A percentile compares a stretch with the other conserved stretches of the same genome.
Evolutionary conservation across 129 eudicot species (phyloP).

Genomic region (Helichrysum umbraculigerum): DNA sequence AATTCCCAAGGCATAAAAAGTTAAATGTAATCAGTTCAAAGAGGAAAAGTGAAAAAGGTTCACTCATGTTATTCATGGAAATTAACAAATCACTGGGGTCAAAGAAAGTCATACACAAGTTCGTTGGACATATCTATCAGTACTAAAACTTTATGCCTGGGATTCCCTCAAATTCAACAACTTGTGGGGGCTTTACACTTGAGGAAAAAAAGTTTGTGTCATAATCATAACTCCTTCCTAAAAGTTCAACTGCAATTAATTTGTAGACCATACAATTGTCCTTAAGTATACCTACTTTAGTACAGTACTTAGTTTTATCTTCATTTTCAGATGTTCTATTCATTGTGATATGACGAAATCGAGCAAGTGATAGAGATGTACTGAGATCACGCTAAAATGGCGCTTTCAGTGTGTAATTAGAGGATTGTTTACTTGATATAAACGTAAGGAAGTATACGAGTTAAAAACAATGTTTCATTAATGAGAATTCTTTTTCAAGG

Average conservation of each 20-base stretch:
- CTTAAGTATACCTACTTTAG: background rate
- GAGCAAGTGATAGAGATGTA: background rate
- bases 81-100: constrained; percentile 37
- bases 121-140: constrained; percentile 28
- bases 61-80: constrained; percentile 44
- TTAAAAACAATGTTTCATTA: background rate
- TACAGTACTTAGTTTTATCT: background rate
- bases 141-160: constrained; percentile 58
- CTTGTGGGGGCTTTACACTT: constrained; percentile 37
- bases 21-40: constrained; percentile 40
- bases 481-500: constrained; percentile 24
- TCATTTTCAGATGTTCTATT: background rate
- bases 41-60: constrained; percentile 41
- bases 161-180: constrained; percentile 68
- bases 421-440: background rate
- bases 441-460: background rate
- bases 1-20: constrained; percentile 35
- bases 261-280: constrained; percentile 27
- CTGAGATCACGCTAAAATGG: constrained; percentile 1
- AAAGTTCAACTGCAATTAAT: constrained; percentile 32
- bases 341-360: background rate
- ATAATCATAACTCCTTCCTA: constrained; percentile 43
- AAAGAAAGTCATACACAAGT: constrained; percentile 35
- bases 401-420: constrained; percentile 3
- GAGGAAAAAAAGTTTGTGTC: constrained; percentile 31